Evolutionary conservation across 345 rosid species (phyloP).

Genomic region (Geranium rotundifolium): DNA sequence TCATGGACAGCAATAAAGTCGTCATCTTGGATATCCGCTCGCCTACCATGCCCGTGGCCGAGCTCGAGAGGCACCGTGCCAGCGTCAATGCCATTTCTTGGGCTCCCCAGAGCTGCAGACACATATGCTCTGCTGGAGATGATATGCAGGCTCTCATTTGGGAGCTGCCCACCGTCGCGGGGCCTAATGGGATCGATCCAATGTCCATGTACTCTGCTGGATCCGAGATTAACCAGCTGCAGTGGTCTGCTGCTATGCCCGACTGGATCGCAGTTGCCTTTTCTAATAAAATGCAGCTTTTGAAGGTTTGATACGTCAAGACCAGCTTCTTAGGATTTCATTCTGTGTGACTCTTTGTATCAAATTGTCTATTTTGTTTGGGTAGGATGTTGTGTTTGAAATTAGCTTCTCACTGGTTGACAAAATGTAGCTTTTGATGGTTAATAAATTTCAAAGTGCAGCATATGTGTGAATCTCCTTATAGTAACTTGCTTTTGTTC

Average conservation of each 20-base stretch:
- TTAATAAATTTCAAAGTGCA: too few relatives aligned
- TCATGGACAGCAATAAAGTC: slow-evolving; percentile 90
- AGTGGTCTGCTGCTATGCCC: slow-evolving; percentile 76
- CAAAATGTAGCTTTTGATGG: too few relatives aligned
- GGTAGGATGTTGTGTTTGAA: background rate
- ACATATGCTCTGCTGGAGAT: slow-evolving; percentile 83
- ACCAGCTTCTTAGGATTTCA: background rate
- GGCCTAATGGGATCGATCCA: slow-evolving; percentile 91
- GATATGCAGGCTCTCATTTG: slow-evolving; percentile 76
- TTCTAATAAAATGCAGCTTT: slow-evolving; percentile 74
- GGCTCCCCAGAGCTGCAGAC: slow-evolving; percentile 89
- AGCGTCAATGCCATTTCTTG: slow-evolving; percentile 90
- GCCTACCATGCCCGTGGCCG: slow-evolving; percentile 86
- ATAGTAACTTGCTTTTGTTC: too few relatives aligned
- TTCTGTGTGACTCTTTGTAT: background rate
- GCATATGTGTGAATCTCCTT: too few relatives aligned
- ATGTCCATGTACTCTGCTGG: slow-evolving; percentile 74
- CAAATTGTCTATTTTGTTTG: background rate
- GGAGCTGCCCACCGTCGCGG: slow-evolving; percentile 90
- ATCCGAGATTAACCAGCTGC: slow-evolving; percentile 83
- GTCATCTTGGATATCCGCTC: slow-evolving; percentile 88
- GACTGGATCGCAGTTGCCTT: slow-evolving; percentile 93
- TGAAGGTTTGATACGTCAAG: slow-evolving; percentile 57
- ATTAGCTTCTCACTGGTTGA: too few relatives aligned
- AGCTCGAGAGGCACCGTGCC: slow-evolving; percentile 83